phyloP scores from a whole-genome alignment of 306 rosid species.

The Cucurbita pepo region DNA sequence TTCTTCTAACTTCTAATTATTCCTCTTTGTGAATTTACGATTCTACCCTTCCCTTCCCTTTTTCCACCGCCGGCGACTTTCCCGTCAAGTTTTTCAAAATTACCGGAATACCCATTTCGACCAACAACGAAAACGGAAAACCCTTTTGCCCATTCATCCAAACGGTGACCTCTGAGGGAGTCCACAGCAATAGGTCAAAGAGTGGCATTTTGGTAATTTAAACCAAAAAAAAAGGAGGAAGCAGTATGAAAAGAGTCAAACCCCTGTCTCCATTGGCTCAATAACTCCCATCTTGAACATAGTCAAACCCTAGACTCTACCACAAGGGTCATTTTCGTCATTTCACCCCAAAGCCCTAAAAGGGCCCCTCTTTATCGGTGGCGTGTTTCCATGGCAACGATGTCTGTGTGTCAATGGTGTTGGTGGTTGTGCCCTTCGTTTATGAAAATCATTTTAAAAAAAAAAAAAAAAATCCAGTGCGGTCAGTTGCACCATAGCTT shows the following conservation, averaged over 20 bases:
- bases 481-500: constrained; percentile 8
- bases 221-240: neutral
- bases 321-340: constrained; percentile 25
- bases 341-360: neutral
- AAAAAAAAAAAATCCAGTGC: constrained; percentile 5
- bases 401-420: constrained; percentile 25
- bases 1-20: no score
- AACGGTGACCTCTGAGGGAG: neutral
- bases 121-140: neutral
- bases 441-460: neutral
- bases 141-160: neutral
- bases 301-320: constrained; percentile 6
- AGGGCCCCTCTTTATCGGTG: constrained; percentile 26
- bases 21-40: neutral
- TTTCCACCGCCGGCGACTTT: neutral
- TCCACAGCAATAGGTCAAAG: neutral
- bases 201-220: neutral
- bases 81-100: neutral
- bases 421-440: constrained; percentile 33
- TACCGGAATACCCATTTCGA: neutral
- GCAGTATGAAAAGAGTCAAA: neutral
- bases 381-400: constrained; percentile 71
- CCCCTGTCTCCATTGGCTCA: neutral
- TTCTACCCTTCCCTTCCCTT: neutral
- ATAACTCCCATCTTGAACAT: neutral